These are phyloP conservation scores for Balakata baccata DNA, from an alignment of 345 rosid genomes.

Conservation along the genomic window DNA sequence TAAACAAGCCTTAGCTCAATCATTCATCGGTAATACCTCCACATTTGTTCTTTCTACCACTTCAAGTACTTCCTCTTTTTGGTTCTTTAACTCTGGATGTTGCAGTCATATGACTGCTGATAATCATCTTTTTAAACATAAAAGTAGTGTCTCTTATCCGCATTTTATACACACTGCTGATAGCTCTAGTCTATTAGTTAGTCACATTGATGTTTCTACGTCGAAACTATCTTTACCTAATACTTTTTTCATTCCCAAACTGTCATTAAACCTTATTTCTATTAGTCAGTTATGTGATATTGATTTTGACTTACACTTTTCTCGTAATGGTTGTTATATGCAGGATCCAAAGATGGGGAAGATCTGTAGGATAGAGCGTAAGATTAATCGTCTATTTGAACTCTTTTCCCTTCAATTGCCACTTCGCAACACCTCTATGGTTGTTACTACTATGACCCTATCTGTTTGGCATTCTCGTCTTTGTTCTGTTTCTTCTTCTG, in stretches of 20 bases:
- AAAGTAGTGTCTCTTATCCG: background rate
- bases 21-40: background rate
- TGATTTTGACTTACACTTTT: too few species aligned
- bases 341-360: background rate
- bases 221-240: background rate
- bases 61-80: background rate
- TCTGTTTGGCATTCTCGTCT: background rate
- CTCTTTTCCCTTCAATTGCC: too few species aligned
- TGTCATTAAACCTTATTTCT: background rate
- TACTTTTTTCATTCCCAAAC: background rate
- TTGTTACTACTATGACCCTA: too few species aligned
- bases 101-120: conserved; percentile 5
- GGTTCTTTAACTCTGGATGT: conserved; percentile 2
- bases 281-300: background rate
- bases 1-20: too few species aligned
- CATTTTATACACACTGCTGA: background rate
- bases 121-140: too few species aligned
- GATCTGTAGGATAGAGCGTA: background rate
- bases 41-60: background rate
- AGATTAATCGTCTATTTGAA: background rate
- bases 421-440: too few species aligned
- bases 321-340: background rate
- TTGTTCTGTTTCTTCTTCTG: background rate
- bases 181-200: background rate
- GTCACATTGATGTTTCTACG: background rate